Evolutionary conservation across 2,329 filamentous ascomycete genomes (phyloP).

Genomic region (Aspergillus amoenus): DNA sequence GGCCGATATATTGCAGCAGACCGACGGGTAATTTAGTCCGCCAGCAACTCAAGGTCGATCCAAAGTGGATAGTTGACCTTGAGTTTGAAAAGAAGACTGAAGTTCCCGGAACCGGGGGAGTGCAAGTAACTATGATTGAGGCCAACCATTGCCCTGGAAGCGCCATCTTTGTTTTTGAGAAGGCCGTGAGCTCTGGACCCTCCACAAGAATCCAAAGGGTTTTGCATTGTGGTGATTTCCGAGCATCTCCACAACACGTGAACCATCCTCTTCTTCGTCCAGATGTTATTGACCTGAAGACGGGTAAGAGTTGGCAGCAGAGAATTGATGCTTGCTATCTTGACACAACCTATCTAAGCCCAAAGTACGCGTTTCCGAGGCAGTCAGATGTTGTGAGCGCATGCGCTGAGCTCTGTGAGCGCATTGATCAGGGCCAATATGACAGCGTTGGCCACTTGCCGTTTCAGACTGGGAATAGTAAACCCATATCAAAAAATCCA

Average conservation of each 20-base stretch:
- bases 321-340: constrained; percentile 94
- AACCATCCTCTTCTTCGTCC: constrained; percentile 78
- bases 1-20: constrained; percentile 93
- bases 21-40: constrained; percentile 88
- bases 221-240: constrained; percentile 92
- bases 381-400: constrained; percentile 85
- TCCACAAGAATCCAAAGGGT: constrained; percentile 70
- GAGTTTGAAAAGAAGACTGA: constrained; percentile 80
- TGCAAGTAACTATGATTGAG: constrained; percentile 87
- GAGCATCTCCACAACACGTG: constrained; percentile 82
- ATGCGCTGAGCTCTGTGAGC: constrained; percentile 84
- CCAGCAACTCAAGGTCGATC: constrained; percentile 80
- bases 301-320: constrained; percentile 73
- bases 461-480: constrained; percentile 57
- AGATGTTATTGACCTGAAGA: constrained; percentile 67
- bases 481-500: constrained; percentile 48
- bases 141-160: constrained; percentile 97
- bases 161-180: constrained; percentile 90
- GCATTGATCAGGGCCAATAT: constrained; percentile 69
- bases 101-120: constrained; percentile 78
- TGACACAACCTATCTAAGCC: constrained; percentile 95
- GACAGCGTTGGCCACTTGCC: constrained; percentile 56
- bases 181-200: constrained; percentile 61
- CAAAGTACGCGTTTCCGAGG: constrained; percentile 88
- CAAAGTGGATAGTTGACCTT: constrained; percentile 79